Evolutionary conservation across 306 rosid genomes (phyloP).

Genomic region (Quercus bicolor): DNA sequence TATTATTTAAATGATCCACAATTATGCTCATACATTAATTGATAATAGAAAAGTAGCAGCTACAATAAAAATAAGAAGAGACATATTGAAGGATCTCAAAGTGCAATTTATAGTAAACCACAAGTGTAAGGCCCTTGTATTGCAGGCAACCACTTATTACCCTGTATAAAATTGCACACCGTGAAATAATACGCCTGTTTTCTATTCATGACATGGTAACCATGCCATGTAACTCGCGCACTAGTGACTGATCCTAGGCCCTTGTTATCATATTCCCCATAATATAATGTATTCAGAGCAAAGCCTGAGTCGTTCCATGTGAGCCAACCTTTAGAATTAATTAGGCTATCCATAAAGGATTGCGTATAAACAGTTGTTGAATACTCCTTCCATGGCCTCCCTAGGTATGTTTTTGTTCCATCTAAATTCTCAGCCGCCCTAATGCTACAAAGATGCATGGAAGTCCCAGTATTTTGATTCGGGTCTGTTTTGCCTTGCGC

Average conservation of each 20-base stretch:
- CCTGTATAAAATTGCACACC: conserved; percentile 37
- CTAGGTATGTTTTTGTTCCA: conserved; percentile 33
- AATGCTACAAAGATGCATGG: conserved; percentile 36
- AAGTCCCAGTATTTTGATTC: conserved; percentile 47
- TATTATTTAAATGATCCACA: too few relatives aligned
- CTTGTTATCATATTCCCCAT: conserved; percentile 47
- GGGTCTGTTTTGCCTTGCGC: conserved; percentile 48
- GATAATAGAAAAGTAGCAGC: too few relatives aligned
- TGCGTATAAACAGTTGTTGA: conserved; percentile 51
- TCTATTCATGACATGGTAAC: conserved; percentile 12
- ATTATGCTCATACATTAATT: too few relatives aligned
- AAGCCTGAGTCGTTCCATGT: conserved; percentile 43
- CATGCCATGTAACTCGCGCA: conserved; percentile 23
- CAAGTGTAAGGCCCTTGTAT: conserved; percentile 37
- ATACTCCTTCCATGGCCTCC: conserved; percentile 62
- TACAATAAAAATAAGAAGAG: neutral
- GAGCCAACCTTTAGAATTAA: conserved; percentile 57
- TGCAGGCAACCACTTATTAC: conserved; percentile 43
- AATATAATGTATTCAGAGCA: conserved; percentile 50
- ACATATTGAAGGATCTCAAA: neutral
- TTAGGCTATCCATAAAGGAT: conserved; percentile 37
- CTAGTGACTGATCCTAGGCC: conserved; percentile 44
- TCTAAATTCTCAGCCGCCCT: conserved; percentile 31
- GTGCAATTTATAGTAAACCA: conserved; percentile 18
- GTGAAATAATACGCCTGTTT: conserved; percentile 34